A percentile compares a stretch with the other conserved stretches of the same genome.
phyloP scores from a whole-genome alignment of 2,329 filamentous ascomycete species.

The Xenosphaeropsis pyriputrescens region DNA sequence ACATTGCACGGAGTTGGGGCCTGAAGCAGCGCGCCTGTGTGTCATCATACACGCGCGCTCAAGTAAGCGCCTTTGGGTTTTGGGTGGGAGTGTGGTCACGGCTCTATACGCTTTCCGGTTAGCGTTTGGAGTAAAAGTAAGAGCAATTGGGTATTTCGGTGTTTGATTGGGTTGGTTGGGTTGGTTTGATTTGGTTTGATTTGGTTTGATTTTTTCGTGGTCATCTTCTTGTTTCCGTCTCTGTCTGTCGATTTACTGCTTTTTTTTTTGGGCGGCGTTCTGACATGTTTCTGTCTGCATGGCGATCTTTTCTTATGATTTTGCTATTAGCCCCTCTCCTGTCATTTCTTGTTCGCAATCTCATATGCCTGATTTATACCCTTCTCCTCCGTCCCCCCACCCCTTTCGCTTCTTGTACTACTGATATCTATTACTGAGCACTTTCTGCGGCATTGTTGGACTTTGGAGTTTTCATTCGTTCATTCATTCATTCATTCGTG shows the following conservation, averaged over 20 bases:
- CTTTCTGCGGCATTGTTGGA: not conserved
- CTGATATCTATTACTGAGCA: not conserved
- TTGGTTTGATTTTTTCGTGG: not conserved
- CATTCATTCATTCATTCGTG: not conserved
- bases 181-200: not conserved
- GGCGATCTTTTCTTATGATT: not conserved
- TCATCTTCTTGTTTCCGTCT: not conserved
- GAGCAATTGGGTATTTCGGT: not conserved
- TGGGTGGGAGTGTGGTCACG: not conserved
- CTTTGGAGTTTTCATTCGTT: not conserved
- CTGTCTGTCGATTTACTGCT: not conserved
- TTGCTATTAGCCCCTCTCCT: not conserved
- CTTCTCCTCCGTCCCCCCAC: not conserved
- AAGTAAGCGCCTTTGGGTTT: no score
- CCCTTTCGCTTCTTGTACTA: not conserved
- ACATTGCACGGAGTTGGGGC: no score
- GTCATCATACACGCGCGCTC: no score
- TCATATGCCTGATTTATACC: not conserved
- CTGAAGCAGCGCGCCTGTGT: no score
- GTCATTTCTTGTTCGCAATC: not conserved
- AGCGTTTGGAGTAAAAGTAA: not conserved
- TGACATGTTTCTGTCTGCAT: not conserved
- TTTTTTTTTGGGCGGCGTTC: not conserved
- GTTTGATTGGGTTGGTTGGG: not conserved
- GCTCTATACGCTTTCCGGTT: not conserved